Evolutionary conservation across 2,329 filamentous ascomycete genomes (phyloP), one percentile per base, ranked within the genome.

Genomic region (Mycosphaerella arachidis): DNA sequence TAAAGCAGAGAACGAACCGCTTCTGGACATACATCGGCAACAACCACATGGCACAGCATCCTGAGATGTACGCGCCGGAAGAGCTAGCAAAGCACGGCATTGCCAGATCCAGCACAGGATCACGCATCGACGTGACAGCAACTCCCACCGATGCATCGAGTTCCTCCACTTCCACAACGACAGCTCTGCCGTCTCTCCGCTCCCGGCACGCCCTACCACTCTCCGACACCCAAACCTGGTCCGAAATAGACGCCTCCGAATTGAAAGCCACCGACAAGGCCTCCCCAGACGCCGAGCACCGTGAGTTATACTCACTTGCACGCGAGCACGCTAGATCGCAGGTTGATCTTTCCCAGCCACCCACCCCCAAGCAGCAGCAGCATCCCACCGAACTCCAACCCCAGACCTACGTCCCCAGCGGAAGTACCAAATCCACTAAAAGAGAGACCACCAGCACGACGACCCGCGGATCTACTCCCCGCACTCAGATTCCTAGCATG

Each of bases 21-120:
- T 73, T 73, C 66, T 73, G 71, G 71, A 71, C 71, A 3, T 73
- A 73, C 50, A 73, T 72, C 33, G 71, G 70, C 51, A 71, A 70
- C 59, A 69, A 68, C 24, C 70, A 73, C 58, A 73, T 73, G 70
- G 69, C 67, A 1, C 66, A 69, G 53, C 66, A 73, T 60, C 70
- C 70, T 12, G 70, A 72, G 52, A 59, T 72, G 65, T 73, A 69
- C 62, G 63, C 64, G 10, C 53, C 64, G 7, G 70, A 70, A 16
- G 70, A 72, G 27, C 63, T 73, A 9, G 63, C 67, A 8, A 72
- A 70, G 57, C 67, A 62, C 53, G 70, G 63, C 33, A 54, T 66
- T 13, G 54, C 59, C 7, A 54, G 50, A 29, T 45, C 53, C 13
- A 57, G 45, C 43, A 40, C 20, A 24, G 48, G 48, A 6, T 20